These are phyloP conservation scores for Ascochyta koolunga DNA, from an alignment of 2,329 filamentous ascomycete species.

Conservation along the genomic window DNA sequence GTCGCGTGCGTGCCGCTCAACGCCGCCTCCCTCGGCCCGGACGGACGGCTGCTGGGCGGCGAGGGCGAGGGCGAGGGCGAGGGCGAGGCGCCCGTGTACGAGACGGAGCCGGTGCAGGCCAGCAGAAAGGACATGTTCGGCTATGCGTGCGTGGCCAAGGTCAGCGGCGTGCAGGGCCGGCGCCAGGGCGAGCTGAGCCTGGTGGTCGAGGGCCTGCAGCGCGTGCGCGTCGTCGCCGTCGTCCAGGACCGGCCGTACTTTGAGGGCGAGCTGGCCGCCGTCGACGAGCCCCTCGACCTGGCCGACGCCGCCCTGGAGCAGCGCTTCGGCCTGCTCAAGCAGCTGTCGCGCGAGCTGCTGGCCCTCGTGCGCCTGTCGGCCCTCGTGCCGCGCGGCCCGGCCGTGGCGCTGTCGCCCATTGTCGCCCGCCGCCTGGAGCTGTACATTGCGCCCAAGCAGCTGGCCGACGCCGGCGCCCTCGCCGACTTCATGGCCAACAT, in stretches of 20 bases:
- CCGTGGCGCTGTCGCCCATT: constrained; percentile 76
- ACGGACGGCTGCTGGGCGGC: constrained; percentile 79
- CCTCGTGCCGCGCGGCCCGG: constrained; percentile 73
- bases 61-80: constrained; percentile 62
- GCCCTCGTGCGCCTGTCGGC: constrained; percentile 83
- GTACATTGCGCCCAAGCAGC: constrained; percentile 81
- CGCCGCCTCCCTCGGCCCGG: constrained; percentile 71
- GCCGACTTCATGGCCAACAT: constrained; percentile 98
- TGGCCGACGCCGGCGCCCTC: constrained; percentile 80
- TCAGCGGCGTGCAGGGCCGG: constrained; percentile 57
- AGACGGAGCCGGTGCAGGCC: constrained; percentile 57
- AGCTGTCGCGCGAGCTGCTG: constrained; percentile 83
- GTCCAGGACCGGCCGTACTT: constrained; percentile 83
- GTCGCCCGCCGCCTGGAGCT: constrained; percentile 84
- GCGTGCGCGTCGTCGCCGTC: constrained; percentile 76
- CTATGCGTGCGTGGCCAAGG: constrained; percentile 73
- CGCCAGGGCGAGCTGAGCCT: constrained; percentile 70
- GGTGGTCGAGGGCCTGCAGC: constrained; percentile 81
- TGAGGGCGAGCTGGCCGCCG: constrained; percentile 76
- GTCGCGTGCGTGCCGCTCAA: constrained; percentile 87
- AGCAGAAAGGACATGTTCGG: constrained; percentile 72
- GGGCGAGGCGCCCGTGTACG: constrained; percentile 47
- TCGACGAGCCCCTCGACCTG: constrained; percentile 66
- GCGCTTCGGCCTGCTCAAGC: constrained; percentile 80
- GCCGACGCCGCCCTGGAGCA: constrained; percentile 63